A percentile compares a stretch with the other conserved stretches of the same genome.
Conservation (phyloP, 371 early-diverging fungal genomes). For the Thermomucor indicae-seudaticae region DNA sequence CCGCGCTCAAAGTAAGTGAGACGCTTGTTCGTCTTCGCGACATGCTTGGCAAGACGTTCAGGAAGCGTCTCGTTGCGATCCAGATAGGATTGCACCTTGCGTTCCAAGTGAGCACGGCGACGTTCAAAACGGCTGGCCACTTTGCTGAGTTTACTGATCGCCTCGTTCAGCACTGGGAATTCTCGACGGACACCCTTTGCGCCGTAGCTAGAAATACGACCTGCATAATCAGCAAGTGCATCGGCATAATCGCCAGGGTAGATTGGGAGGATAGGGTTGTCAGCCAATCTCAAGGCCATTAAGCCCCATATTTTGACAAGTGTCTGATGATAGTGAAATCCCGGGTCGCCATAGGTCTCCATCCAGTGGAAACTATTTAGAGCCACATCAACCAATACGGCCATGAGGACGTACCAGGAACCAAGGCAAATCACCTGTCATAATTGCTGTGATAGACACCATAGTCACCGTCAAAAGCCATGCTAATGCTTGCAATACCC, state of each 20-base stretch:
- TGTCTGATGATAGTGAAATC: constrained; percentile 53
- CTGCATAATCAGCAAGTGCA: constrained; percentile 15
- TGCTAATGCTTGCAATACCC: constrained; percentile 55
- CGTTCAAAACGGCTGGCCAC: constrained; percentile 9
- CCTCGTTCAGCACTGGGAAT: constrained; percentile 7
- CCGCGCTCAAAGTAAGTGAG: constrained; percentile 48
- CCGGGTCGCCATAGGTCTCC: constrained; percentile 62
- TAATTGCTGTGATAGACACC: constrained; percentile 61
- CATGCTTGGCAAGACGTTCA: constrained; percentile 6
- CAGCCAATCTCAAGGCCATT: constrained; percentile 35
- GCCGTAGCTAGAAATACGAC: constrained; percentile 11
- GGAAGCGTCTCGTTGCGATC: constrained; percentile 10
- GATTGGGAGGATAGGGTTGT: constrained; percentile 34
- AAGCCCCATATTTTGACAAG: constrained; percentile 43
- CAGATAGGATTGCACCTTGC: not conserved
- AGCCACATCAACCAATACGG: constrained; percentile 21
- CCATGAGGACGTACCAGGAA: constrained; percentile 1
- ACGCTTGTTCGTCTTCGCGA: constrained; percentile 35
- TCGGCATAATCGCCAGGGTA: constrained; percentile 34
- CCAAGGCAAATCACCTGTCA: constrained; percentile 37
- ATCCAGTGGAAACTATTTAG: constrained; percentile 58
- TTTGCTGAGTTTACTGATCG: constrained; percentile 11
- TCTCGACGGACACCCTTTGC: not conserved
- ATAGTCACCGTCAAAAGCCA: constrained; percentile 45
- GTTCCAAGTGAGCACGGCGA: constrained; percentile 1